Base-by-base conservation (phyloP, 768 basidiomycete species). In the Suillus hirtellus region DNA sequence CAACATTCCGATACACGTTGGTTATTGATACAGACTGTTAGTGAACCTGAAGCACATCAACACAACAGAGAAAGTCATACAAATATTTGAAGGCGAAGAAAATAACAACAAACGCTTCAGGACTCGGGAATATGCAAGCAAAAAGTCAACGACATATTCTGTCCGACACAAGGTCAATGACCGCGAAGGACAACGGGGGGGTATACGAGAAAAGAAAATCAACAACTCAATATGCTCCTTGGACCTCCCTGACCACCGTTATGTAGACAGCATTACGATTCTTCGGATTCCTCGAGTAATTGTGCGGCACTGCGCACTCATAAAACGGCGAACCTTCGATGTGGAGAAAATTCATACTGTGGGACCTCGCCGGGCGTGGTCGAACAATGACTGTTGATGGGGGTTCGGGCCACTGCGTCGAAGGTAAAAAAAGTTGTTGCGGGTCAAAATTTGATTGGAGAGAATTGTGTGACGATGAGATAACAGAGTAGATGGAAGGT, bases 191-290 rank as follows among this genome's bases (percentile, higher is more conserved):
- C 14, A 43, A 19, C 17, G 10, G 12, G 2, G 2, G 46, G 8
- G 17, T 40, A 9, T 24, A 34, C 9, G 37, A 34, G 14, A 46
- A 44, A 46, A 42, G 14, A 40, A 42, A 35, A 34, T 21, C 1
- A 11, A 21, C 42, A 61, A 11, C 17, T 44, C 31, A 62, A 60
- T 35, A 34, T 15, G 24, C n/a, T 40, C 37, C 43, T 6, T 62
- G 34, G 8, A 75, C 77, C 63, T 83, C 82, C 60, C 76, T 78
- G 35, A 80, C 76, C 46, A 81, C 76, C 1, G 80, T 78, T 80
- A 82, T 80, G 66, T 77, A 77, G 47, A 84, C 75, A 60, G 74
- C 71, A 66, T 80, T 60, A 2, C 63, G 66, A 21, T 47, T 65
- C 53, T 64, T 63, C 11, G 19, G 42, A 21, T 35, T 5, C 12